Evolutionary conservation across 2,329 filamentous ascomycete genomes (phyloP), one percentile per base, ranked within the genome.

Genomic region (Calonectria pteridis): DNA sequence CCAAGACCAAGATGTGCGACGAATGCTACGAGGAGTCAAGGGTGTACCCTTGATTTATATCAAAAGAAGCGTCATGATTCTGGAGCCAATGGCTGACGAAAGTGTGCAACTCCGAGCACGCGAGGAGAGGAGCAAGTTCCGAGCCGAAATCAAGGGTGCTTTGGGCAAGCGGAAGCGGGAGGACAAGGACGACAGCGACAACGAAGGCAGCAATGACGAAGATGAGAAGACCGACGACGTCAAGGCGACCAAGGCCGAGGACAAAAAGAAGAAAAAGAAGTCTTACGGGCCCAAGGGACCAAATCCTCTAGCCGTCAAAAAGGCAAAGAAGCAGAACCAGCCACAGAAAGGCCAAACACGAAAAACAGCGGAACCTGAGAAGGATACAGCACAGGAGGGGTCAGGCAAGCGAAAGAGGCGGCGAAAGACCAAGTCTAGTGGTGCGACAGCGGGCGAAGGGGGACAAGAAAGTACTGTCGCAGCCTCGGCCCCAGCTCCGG

Each of bases 31-130:
- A 65, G 85, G 84, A n/a, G 88, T 96, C 26, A 89, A 91, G 29
- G 94, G 94, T 26, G 93, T 95, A 63, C 94, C 94, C 26, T 83
- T 96, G 74, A 90, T 97, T 59, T 96, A 96, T 82, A 93, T 96
- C 77, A 92, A 92, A 76, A 88, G 94, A 70, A 94, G 93, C 74
- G 94, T 97, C 68, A 94, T 96, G 91, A 87, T 87, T 59, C 81
- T 87, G 65, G 91, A 94, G 84, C 93, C 94, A 18, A 95, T 97
- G 93, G 92, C 93, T 23, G 89, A 88, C 49, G 89, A 89, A 68
- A 94, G 92, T 20, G 89, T 89, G 49, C 88, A 90, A 72, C 88
- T 91, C 59, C 90, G 93, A 74, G 90, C 93, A 66, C 87, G 87
- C 73, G 93, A 94, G 75, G 95, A 97, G 87, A 91, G 89, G 79